phyloP scores from a whole-genome alignment of 2,329 filamentous ascomycete species.

The Clonostachys chloroleuca region DNA sequence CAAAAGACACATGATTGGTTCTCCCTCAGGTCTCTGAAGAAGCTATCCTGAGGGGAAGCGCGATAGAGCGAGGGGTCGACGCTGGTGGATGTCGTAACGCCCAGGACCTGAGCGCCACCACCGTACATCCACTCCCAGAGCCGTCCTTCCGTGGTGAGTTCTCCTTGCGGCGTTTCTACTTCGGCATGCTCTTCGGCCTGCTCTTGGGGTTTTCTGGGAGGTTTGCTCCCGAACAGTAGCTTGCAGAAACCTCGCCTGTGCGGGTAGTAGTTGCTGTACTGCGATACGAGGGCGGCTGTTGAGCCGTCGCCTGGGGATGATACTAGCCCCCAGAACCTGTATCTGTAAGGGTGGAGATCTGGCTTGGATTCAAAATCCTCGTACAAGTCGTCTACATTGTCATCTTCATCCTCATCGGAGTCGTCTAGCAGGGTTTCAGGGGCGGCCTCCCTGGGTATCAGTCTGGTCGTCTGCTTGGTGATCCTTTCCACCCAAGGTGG shows the following conservation, averaged over 20 bases:
- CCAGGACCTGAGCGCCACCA: slow-evolving; percentile 37
- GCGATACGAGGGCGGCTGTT: slow-evolving; percentile 44
- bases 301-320: slow-evolving; percentile 45
- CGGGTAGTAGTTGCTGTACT: slow-evolving; percentile 41
- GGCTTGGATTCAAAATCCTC: slow-evolving; percentile 17
- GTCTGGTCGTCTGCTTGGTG: slow-evolving; percentile 32
- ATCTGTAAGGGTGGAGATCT: slow-evolving; percentile 42
- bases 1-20: slow-evolving; percentile 44
- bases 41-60: slow-evolving; percentile 20
- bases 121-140: slow-evolving; percentile 59
- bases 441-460: slow-evolving; percentile 39
- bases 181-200: not conserved
- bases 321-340: slow-evolving; percentile 49
- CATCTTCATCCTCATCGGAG: slow-evolving; percentile 16
- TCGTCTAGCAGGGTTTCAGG: slow-evolving; percentile 26
- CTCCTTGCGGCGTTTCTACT: not conserved
- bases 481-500: slow-evolving; percentile 45
- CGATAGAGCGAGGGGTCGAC: slow-evolving; percentile 1
- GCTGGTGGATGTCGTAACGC: slow-evolving; percentile 19
- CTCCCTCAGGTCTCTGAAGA: slow-evolving; percentile 28
- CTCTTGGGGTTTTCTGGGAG: not conserved
- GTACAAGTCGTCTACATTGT: slow-evolving; percentile 9
- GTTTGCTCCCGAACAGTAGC: slow-evolving; percentile 26
- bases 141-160: slow-evolving; percentile 46
- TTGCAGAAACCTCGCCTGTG: slow-evolving; percentile 33